A percentile compares a stretch with the other conserved stretches of the same genome.
Evolutionary conservation across 805 yeast genomes (phyloP).

Genomic region (Yarrowia divulgata): DNA sequence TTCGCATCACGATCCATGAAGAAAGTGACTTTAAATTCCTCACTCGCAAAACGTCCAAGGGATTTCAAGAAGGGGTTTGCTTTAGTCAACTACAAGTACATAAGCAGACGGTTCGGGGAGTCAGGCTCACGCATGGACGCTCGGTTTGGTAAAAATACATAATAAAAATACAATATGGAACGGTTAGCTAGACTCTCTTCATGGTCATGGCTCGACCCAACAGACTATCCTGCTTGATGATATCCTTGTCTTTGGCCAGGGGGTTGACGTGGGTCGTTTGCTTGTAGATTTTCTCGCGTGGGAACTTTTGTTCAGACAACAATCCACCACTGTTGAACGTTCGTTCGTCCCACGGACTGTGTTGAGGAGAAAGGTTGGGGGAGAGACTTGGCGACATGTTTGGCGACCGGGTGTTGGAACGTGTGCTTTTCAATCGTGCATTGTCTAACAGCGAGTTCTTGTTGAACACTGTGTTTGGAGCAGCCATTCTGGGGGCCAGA

Average conservation of each 20-base stretch:
- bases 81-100: too few relatives aligned
- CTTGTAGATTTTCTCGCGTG: slow-evolving; percentile 12
- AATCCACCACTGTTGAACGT: slow-evolving; percentile 21
- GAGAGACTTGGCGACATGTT: slow-evolving; percentile 3
- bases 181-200: slow-evolving; percentile 2
- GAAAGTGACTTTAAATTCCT: too few relatives aligned
- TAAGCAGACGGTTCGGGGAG: too few relatives aligned
- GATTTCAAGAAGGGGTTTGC: too few relatives aligned
- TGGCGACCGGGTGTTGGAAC: neutral
- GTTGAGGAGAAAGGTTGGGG: slow-evolving; percentile 16
- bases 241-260: slow-evolving; percentile 31
- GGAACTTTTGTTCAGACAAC: slow-evolving; percentile 22
- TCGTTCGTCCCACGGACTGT: slow-evolving; percentile 12
- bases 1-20: too few relatives aligned
- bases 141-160: neutral
- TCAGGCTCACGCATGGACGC: neutral
- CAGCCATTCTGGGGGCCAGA: slow-evolving; percentile 17
- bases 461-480: slow-evolving; percentile 29
- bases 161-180: slow-evolving; percentile 4
- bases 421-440: neutral
- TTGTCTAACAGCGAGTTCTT: slow-evolving; percentile 30
- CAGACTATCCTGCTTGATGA: slow-evolving; percentile 36
- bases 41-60: too few relatives aligned
- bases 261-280: slow-evolving; percentile 24
- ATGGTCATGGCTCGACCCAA: slow-evolving; percentile 32